phyloP scores from a whole-genome alignment of 139 green algal genomes.

The Chlamydomonas incerta region DNA sequence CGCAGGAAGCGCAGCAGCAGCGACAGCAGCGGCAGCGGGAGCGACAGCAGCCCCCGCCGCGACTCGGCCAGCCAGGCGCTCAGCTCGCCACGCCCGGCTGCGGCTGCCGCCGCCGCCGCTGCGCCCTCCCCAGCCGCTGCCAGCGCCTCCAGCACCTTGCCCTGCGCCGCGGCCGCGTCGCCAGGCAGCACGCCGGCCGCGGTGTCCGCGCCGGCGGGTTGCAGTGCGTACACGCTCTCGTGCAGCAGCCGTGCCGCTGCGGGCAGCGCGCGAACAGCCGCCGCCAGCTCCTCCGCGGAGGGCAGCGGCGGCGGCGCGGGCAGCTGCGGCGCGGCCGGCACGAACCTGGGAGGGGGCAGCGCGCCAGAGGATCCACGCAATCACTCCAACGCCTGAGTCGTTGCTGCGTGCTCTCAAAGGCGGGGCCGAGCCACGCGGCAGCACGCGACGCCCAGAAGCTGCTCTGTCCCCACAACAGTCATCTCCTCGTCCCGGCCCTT shows the following conservation, averaged over 20 bases:
- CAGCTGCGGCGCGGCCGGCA: background rate
- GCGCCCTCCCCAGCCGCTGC: slow-evolving; percentile 1
- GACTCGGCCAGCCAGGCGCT: slow-evolving; percentile 1
- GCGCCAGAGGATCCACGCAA: no score
- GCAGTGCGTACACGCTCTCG: slow-evolving; percentile 30
- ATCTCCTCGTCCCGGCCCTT: no score
- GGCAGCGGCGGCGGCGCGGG: slow-evolving; percentile 3
- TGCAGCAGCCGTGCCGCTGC: background rate
- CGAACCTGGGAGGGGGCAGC: background rate
- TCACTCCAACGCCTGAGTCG: no score
- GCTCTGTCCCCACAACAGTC: no score
- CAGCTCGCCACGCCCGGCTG: background rate
- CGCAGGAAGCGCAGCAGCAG: slow-evolving; percentile 38
- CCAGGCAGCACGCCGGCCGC: background rate
- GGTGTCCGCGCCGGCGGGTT: background rate
- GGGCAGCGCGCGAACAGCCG: slow-evolving; percentile 3
- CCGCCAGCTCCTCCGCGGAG: background rate
- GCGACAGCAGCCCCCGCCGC: background rate
- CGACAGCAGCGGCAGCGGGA: slow-evolving; percentile 25
- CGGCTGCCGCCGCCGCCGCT: background rate
- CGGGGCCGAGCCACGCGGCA: no score
- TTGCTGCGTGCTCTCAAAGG: no score
- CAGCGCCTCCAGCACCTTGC: background rate
- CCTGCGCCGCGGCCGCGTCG: background rate
- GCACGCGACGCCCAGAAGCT: no score